Conservation (phyloP, 73 alveolate genomes). For the Blepharisma japonicum region DNA sequence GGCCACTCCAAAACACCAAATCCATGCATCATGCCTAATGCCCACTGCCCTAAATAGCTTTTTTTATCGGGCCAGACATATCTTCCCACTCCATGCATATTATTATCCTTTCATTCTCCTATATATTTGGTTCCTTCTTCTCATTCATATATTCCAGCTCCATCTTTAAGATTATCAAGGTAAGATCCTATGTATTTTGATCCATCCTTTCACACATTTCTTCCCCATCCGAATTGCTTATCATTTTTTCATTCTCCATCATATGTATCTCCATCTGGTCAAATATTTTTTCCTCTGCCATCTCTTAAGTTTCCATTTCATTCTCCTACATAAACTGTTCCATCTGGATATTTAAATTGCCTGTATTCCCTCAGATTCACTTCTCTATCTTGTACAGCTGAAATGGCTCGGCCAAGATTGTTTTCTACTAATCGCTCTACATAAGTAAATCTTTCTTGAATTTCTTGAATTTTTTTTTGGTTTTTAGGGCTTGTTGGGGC, state of each 20-base stretch:
- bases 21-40: slow-evolving; percentile 35
- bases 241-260: slow-evolving; percentile 73
- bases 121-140: slow-evolving; percentile 52
- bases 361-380: not conserved
- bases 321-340: slow-evolving; percentile 52
- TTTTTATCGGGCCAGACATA: slow-evolving; percentile 56
- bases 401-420: not conserved
- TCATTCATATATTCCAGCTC: slow-evolving; percentile 43
- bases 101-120: slow-evolving; percentile 70
- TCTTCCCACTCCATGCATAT: slow-evolving; percentile 72
- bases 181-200: slow-evolving; percentile 47
- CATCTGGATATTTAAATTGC: slow-evolving; percentile 32
- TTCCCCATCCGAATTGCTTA: slow-evolving; percentile 62
- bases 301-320: slow-evolving; percentile 49
- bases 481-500: slow-evolving; percentile 10
- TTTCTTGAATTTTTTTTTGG: not conserved
- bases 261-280: slow-evolving; percentile 56
- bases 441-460: not conserved
- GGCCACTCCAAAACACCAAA: slow-evolving; percentile 33
- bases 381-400: not conserved
- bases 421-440: not conserved
- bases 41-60: slow-evolving; percentile 59
- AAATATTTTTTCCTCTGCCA: slow-evolving; percentile 60
- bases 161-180: slow-evolving; percentile 33
- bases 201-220: slow-evolving; percentile 47